phyloP scores from a whole-genome alignment of 345 rosid species.

The Gossypium anomalum region DNA sequence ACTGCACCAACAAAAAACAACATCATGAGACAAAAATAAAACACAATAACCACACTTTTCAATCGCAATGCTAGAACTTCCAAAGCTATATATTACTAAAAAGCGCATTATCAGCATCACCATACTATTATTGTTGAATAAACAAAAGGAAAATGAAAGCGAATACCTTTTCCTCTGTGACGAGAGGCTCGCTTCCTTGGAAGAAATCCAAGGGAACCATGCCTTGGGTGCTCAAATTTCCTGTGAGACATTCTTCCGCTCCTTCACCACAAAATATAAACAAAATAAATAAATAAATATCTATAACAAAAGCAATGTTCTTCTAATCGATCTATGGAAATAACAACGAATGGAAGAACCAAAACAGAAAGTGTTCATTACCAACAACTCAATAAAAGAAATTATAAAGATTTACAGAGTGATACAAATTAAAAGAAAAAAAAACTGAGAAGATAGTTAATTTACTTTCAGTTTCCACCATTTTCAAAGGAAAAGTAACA shows the following conservation, averaged over 20 bases:
- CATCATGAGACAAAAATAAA: neutral
- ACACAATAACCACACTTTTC: neutral
- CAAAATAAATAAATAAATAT: neutral
- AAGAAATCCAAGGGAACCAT: conserved; percentile 85
- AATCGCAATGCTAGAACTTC: neutral
- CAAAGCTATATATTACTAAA: neutral
- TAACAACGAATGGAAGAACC: neutral
- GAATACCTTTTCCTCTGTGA: conserved; percentile 50
- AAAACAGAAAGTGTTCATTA: neutral
- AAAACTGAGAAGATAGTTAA: neutral
- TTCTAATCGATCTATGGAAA: neutral
- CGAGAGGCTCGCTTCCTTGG: conserved; percentile 84
- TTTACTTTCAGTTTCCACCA: neutral
- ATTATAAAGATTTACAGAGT: neutral
- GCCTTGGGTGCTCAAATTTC: conserved; percentile 95
- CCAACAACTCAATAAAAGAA: neutral
- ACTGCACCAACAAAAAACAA: conserved; percentile 33
- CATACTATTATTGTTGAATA: neutral
- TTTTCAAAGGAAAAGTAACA: neutral
- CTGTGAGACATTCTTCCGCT: conserved; percentile 71
- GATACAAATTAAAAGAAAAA: neutral
- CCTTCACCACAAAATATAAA: conserved; percentile 1
- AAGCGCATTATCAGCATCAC: neutral
- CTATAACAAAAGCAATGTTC: neutral
- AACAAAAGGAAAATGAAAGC: neutral